Evolutionary conservation across 768 basidiomycete species (phyloP), one percentile per base, ranked within the genome.

Genomic region (Calocybe gangraenosa): DNA sequence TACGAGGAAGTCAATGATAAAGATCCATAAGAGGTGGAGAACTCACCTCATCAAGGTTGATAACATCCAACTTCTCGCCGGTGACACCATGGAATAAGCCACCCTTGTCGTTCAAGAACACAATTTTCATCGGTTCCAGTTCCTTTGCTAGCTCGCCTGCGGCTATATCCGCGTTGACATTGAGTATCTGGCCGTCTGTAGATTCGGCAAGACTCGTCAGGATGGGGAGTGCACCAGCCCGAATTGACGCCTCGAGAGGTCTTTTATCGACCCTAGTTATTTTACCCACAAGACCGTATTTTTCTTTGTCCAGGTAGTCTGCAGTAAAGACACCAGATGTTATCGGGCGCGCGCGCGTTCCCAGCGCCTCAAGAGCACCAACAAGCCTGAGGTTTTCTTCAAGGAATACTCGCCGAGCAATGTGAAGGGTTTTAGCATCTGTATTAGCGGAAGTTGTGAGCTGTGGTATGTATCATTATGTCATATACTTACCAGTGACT

Each of bases 131-230:
- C 17, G 96, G 96, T 67, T 98, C 95, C 19, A 99, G 75, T 63
- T 98, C 95, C 70, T 97, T 96, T 6, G 95, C 88, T 15, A 99
- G 79, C 66, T 99, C 96, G 32, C 95, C 96, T 1, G 96, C 95
- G 1, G 96, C 96, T 51, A 98, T 89, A 63, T 99, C 96, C 17
- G 96, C 96, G 60, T 98, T 99, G 63, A 99, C 96, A 58, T 99
- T 99, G 51, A 98, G 75, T 56, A 99, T 93, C 65, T 99, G 96
- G n/a, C 96, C 96, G 25, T 96, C 92, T 17, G 83, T 76, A 25
- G 89, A 88, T 68, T 98, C 96, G 5, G 96, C 95, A 40, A 99
- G 73, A 63, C 85, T 89, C 52, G 93, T 97, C 15, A 98, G 74
- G 66, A 99, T 96, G 46, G 96, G 96, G 19, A 99, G 76, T 17